A percentile compares a stretch with the other conserved stretches of the same genome.
phyloP scores from a whole-genome alignment of 1,139 yeast species.

The Scheffersomyces insectosa region DNA sequence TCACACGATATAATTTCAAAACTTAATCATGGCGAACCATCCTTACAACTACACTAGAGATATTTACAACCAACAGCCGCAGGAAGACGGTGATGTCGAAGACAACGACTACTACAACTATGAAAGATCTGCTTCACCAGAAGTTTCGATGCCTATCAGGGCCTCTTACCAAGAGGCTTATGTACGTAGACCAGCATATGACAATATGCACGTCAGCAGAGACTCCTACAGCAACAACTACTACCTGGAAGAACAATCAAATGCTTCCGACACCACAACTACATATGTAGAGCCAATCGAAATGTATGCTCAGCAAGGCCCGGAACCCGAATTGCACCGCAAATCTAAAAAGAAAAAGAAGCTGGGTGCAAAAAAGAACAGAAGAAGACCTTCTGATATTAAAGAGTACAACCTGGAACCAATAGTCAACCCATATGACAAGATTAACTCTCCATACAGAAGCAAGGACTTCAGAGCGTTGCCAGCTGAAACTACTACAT shows the following conservation, averaged over 20 bases:
- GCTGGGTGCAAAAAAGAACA: conserved; percentile 1
- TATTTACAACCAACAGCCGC: conserved; percentile 6
- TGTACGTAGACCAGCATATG: no score
- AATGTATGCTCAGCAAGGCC: conserved; percentile 4
- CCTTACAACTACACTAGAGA: conserved; percentile 6
- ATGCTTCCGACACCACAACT: conserved; percentile 9
- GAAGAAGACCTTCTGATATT: not conserved
- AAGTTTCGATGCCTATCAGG: no score
- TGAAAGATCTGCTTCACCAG: no score
- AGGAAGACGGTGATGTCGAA: conserved; percentile 9
- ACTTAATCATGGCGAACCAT: no score
- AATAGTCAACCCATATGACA: not conserved
- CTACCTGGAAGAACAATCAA: conserved; percentile 7
- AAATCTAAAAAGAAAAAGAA: conserved; percentile 2
- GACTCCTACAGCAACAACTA: conserved; percentile 4
- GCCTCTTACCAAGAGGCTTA: no score
- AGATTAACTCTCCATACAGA: not conserved
- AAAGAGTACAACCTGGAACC: not conserved
- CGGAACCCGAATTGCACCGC: not conserved
- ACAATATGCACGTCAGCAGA: no score
- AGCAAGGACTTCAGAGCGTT: not conserved
- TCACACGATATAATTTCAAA: no score
- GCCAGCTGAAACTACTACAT: not conserved
- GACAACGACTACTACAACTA: no score
- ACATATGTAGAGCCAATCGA: conserved; percentile 10